phyloP scores from a whole-genome alignment of 768 basidiomycete species.

The Obba rivulosa region DNA sequence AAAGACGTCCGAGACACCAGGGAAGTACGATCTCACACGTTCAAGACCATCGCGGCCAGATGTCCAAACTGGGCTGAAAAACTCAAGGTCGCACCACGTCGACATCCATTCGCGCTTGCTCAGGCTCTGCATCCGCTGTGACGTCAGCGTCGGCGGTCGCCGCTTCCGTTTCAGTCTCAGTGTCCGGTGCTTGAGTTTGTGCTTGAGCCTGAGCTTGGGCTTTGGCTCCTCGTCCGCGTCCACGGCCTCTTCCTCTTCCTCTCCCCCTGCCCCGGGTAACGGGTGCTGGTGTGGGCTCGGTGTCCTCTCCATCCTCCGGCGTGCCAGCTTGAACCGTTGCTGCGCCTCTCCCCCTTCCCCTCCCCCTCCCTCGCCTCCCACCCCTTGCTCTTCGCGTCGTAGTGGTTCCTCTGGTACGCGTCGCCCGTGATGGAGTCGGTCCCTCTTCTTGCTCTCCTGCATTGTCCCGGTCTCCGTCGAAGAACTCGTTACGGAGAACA shows the following conservation, averaged over 20 bases:
- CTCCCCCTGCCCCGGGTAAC: constrained; percentile 27
- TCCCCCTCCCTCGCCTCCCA: constrained; percentile 26
- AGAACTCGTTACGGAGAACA: constrained; percentile 61
- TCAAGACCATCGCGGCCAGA: too few species aligned
- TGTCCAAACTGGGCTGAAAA: too few species aligned
- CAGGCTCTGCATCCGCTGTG: not conserved
- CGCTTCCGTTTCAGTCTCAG: constrained; percentile 13
- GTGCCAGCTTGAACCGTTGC: constrained; percentile 13
- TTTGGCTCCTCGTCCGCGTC: constrained; percentile 16
- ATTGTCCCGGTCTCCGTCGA: constrained; percentile 65
- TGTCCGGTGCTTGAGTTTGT: too few species aligned
- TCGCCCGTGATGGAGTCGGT: constrained; percentile 11
- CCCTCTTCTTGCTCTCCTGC: constrained; percentile 36
- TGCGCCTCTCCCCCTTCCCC: constrained; percentile 23
- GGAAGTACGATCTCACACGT: too few species aligned
- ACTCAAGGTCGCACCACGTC: constrained; percentile 1
- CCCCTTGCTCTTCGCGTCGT: constrained; percentile 19
- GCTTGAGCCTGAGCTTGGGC: not conserved
- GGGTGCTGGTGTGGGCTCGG: constrained; percentile 20
- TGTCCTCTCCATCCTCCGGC: constrained; percentile 33
- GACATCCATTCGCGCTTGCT: constrained; percentile 8
- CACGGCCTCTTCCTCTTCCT: constrained; percentile 28
- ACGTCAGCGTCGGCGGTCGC: constrained; percentile 11
- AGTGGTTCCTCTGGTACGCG: constrained; percentile 11
- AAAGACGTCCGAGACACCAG: too few species aligned